A percentile compares a stretch with the other conserved stretches of the same genome.
These are phyloP conservation scores for Metarhizium sp. DNA, from an alignment of 2,329 filamentous ascomycete genomes.

Conservation along the genomic window DNA sequence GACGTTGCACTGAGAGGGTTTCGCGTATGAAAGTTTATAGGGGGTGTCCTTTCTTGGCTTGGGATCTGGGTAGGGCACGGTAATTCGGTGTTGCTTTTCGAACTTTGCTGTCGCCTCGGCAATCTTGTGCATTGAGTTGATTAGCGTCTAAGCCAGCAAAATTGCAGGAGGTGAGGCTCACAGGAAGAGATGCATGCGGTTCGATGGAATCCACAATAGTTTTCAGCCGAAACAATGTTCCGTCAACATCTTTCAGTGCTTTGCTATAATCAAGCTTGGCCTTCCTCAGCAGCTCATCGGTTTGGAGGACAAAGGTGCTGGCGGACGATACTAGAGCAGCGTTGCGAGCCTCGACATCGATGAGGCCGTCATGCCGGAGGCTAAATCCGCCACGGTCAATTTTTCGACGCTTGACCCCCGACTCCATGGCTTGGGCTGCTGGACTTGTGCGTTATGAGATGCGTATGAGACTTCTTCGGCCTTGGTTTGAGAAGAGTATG, in stretches of 20 bases:
- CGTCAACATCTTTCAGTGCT: conserved; percentile 37
- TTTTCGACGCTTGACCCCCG: conserved; percentile 39
- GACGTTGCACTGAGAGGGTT: conserved; percentile 72
- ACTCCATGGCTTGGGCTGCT: conserved; percentile 29
- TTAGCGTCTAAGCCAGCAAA: not conserved
- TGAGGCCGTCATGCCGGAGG: conserved; percentile 25
- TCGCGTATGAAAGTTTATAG: conserved; percentile 72
- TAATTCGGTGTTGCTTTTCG: conserved; percentile 56
- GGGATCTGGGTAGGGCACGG: conserved; percentile 80
- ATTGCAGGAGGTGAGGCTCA: conserved; percentile 21
- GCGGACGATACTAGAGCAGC: conserved; percentile 34
- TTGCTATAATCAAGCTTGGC: conserved; percentile 42
- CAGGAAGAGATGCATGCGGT: conserved; percentile 38
- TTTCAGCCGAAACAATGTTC: conserved; percentile 42
- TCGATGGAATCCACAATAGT: conserved; percentile 40
- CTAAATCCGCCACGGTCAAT: conserved; percentile 29
- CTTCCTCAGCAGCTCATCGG: conserved; percentile 49
- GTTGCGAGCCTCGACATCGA: conserved; percentile 30
- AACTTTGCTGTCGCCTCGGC: conserved; percentile 57
- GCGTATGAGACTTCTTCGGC: not conserved
- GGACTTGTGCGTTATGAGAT: not conserved
- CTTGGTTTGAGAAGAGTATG: not conserved
- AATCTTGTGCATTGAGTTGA: conserved; percentile 37
- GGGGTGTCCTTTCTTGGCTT: conserved; percentile 64
- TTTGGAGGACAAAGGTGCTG: conserved; percentile 49